Conservation (phyloP, 83 land plant genomes). For the Diphasiastrum complanatum region DNA sequence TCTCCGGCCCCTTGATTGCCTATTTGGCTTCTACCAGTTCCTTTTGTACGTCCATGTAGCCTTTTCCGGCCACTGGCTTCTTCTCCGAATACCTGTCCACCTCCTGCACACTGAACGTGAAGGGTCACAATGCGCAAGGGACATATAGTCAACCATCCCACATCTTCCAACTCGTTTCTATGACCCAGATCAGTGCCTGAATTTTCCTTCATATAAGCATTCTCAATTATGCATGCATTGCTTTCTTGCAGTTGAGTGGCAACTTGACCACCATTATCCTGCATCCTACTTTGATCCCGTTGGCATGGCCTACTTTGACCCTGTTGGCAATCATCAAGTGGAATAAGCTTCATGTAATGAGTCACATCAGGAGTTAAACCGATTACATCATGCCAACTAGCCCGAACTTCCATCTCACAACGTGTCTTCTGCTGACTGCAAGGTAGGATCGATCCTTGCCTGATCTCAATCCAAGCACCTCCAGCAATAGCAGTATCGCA, state of each 20-base stretch:
- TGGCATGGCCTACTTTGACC: conserved; percentile 1
- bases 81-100: neutral
- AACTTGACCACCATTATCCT: neutral
- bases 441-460: conserved; percentile 11
- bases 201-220: too few relatives aligned
- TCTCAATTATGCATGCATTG: too few relatives aligned
- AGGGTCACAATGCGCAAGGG: conserved; percentile 23
- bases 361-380: conserved; percentile 36
- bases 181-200: too few relatives aligned
- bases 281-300: neutral
- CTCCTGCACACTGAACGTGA: conserved; percentile 27
- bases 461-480: conserved; percentile 35
- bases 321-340: conserved; percentile 9
- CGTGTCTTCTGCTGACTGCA: conserved; percentile 19
- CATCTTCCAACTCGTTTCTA: neutral
- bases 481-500: conserved; percentile 37
- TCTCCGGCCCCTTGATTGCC: conserved; percentile 5
- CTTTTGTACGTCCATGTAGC: conserved; percentile 2
- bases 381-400: conserved; percentile 19
- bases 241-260: neutral
- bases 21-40: conserved; percentile 1
- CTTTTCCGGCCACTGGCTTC: neutral
- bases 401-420: conserved; percentile 27
- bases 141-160: conserved; percentile 7
- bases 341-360: conserved; percentile 27